A percentile compares a stretch with the other conserved stretches of the same genome.
Evolutionary conservation across 2,329 filamentous ascomycete species (phyloP).

Genomic region (Cladophialophora carrionii): DNA sequence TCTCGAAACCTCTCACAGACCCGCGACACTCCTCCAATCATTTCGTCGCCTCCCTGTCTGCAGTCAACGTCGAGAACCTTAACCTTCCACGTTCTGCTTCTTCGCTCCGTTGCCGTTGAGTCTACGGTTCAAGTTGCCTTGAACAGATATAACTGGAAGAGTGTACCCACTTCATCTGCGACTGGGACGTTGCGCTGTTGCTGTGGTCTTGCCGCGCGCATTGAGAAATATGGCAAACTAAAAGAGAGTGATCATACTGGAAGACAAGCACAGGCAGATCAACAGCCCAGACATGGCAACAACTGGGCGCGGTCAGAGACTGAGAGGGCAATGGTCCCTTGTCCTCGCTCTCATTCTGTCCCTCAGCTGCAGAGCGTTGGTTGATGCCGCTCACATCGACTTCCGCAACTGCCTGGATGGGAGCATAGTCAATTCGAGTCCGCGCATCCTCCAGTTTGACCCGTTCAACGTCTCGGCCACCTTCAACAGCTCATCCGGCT

Average conservation of each 20-base stretch:
- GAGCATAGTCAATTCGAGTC: conserved; percentile 61
- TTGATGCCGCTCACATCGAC: conserved; percentile 66
- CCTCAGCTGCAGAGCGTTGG: conserved; percentile 9
- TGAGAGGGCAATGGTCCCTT: background rate
- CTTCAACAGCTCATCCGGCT: conserved; percentile 62
- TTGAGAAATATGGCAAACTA: conserved; percentile 9
- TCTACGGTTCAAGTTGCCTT: background rate
- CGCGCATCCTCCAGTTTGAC: conserved; percentile 74
- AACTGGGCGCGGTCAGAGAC: background rate
- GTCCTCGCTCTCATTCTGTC: conserved; percentile 12
- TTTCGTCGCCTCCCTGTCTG: background rate
- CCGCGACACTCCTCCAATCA: conserved; percentile 18
- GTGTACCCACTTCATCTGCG: background rate
- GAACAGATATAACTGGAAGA: background rate
- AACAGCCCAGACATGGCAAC: conserved; percentile 15
- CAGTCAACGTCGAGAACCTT: conserved; percentile 7
- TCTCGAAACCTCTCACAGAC: conserved; percentile 3
- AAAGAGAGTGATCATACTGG: background rate
- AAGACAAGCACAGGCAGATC: conserved; percentile 17
- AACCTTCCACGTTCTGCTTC: conserved; percentile 7
- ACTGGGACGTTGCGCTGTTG: conserved; percentile 5
- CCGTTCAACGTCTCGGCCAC: conserved; percentile 73
- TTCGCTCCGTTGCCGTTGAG: background rate
- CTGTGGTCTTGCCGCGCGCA: background rate
- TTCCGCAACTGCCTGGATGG: conserved; percentile 81